Base-by-base conservation (phyloP, 345 rosid species). In the Cardamine chenopodiifolia region DNA sequence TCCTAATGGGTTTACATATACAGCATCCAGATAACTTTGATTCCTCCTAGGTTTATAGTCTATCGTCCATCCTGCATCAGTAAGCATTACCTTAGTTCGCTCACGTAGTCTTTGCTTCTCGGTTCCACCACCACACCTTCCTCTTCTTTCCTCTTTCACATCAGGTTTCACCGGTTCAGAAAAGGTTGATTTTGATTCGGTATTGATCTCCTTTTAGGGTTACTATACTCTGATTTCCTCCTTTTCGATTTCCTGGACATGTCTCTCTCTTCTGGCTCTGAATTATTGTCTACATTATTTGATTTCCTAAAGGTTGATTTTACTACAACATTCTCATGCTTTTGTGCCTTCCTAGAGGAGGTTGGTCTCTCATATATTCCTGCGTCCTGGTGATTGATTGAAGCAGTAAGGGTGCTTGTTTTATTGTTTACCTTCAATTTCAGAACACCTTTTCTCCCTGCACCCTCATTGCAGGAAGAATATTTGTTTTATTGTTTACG, bases 61-160 rank as follows among this genome's bases (percentile, higher is more conserved):
- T 62, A 95, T 87, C 35, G 86, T 86, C 99, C 99, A 95, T 59
- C 98, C 98, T 35, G 99, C 97, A 74, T 81, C 87, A 82, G 85
- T 68, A 67, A 95, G 97, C 99, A 95, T 92, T 45, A 79, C 90
- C 82, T 86, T 89, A 56, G 92, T 88, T 39, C 77, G 77, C 82
- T 95, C 99, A 14, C 99, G 97, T 71, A 95, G 76, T 73, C 86
- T 89, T 82, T 95, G 99, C 80, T 95, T 95, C 82, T 92, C 97
- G 20, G 99, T 95, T 73, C 99, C 99, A 73, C 89, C 83, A 66
- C 91, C 88, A 56, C 96, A 90, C 84, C 74, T 89, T 74, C 78
- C 82, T 79, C 81, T 89, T 55, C 82, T 88, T 71, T 90, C 96
- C 65, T 83, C 86, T 60, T 8, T 66, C 78, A 25, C 63, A 22